Evolutionary conservation across 2,329 filamentous ascomycete genomes (phyloP), one percentile per base, ranked within the genome.

Genomic region (Curvularia spicifera): DNA sequence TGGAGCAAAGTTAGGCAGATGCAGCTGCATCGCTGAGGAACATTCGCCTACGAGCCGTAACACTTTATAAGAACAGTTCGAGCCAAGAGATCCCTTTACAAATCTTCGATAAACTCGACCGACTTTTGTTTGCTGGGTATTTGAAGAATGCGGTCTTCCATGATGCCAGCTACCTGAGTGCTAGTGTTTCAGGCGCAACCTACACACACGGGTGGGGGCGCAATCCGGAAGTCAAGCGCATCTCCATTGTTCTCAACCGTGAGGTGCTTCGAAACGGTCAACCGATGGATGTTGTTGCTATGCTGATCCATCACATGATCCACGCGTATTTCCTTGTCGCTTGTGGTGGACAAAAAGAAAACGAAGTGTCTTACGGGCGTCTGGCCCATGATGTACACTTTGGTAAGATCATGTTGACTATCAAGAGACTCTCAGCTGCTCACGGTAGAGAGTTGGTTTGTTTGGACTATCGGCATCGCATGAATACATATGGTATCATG

Each of bases 241-340:
- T 79, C n/a, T 75, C 73, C 24, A 74, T 80, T 48, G 47, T 74
- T n/a, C 57, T 76, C n/a, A 75, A 76, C 40, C 29, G 45, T 4
- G 54, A 64, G 13, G 51, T 63, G 8, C 61, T 74, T 20, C 56
- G 65, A 12, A 64, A 69, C 12, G 71, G 64, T 3, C 64, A 61
- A 20, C 65, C 75, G 4, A 69, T 74, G 46, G 69, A 77, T 10
- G 65, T 78, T 26, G 59, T 80, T 13, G 76, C 75, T 15, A 69
- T 63, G 5, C 61, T 80, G 40, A 73, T 81, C 5, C 79, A 81
- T 55, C 79, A 81, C 44, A 80, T 80, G 78, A 79, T 80, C 35
- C 78, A 81, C 49, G 78, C 78, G 13, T 81, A 76, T 64, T 78
- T 80, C 55, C 69, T 80, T 3, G 68, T 79, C n/a, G 74, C 75